These are phyloP conservation scores for Ceratocystis lukuohia DNA, from an alignment of 2,329 filamentous ascomycete genomes.

Conservation along the genomic window DNA sequence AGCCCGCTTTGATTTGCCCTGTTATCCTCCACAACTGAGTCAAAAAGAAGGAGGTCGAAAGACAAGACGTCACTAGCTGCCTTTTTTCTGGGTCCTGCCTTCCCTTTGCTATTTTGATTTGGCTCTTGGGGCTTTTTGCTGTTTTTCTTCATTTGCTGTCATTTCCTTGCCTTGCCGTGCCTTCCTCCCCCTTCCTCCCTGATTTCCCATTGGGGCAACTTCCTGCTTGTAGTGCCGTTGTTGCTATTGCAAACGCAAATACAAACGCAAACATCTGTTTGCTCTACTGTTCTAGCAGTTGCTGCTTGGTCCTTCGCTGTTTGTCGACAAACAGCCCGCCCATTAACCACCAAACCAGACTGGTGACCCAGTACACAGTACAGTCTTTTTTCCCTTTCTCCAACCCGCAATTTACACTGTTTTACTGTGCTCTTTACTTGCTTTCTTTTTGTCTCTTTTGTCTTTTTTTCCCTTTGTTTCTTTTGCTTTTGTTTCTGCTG, in stretches of 20 bases:
- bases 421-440: neutral
- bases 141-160: neutral
- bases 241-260: neutral
- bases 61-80: constrained; percentile 7
- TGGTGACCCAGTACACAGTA: neutral
- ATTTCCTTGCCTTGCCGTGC: neutral
- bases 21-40: neutral
- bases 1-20: constrained; percentile 3
- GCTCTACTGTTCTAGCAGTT: neutral
- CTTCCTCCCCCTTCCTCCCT: neutral
- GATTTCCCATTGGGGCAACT: neutral
- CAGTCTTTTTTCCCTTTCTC: constrained; percentile 1
- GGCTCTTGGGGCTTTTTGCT: neutral
- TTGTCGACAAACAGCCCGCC: neutral
- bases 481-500: neutral
- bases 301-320: neutral
- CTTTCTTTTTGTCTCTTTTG: neutral
- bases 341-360: neutral
- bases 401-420: neutral
- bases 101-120: neutral
- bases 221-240: neutral
- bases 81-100: constrained; percentile 8
- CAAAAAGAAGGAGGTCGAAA: neutral
- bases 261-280: neutral
- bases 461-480: neutral